These are phyloP conservation scores for Penicillium sp. DNA, from an alignment of 2,329 filamentous ascomycete species.

Conservation along the genomic window DNA sequence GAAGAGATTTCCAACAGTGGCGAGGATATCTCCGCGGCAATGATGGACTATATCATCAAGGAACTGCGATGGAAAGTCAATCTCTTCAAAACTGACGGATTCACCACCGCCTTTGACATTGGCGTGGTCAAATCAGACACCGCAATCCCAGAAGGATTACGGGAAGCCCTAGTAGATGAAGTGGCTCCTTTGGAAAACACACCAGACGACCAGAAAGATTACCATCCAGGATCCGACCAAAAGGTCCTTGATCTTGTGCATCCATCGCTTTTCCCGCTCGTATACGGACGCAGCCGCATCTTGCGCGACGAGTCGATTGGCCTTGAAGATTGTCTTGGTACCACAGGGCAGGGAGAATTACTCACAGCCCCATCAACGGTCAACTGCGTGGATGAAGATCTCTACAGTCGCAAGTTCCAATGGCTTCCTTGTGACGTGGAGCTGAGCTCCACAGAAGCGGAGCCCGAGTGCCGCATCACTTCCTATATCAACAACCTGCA, in stretches of 20 bases:
- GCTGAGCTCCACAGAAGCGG: background rate
- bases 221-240: slow-evolving; percentile 59
- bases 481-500: slow-evolving; percentile 13
- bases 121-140: slow-evolving; percentile 56
- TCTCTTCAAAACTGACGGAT: slow-evolving; percentile 38
- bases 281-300: slow-evolving; percentile 31
- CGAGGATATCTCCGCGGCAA: slow-evolving; percentile 31
- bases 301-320: slow-evolving; percentile 20
- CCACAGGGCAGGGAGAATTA: slow-evolving; percentile 14
- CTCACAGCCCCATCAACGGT: background rate
- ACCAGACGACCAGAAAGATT: slow-evolving; percentile 57
- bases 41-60: slow-evolving; percentile 43
- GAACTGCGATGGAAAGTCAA: slow-evolving; percentile 53
- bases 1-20: slow-evolving; percentile 25
- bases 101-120: slow-evolving; percentile 48
- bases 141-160: slow-evolving; percentile 43
- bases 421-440: slow-evolving; percentile 13
- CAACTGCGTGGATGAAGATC: background rate
- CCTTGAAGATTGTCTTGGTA: slow-evolving; percentile 26
- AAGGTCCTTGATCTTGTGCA: slow-evolving; percentile 66
- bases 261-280: slow-evolving; percentile 52
- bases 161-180: slow-evolving; percentile 46
- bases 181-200: slow-evolving; percentile 55
- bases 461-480: slow-evolving; percentile 2
- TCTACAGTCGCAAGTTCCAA: slow-evolving; percentile 3